Evolutionary conservation across 306 rosid genomes (phyloP).

Genomic region (Castanopsis chinensis): DNA sequence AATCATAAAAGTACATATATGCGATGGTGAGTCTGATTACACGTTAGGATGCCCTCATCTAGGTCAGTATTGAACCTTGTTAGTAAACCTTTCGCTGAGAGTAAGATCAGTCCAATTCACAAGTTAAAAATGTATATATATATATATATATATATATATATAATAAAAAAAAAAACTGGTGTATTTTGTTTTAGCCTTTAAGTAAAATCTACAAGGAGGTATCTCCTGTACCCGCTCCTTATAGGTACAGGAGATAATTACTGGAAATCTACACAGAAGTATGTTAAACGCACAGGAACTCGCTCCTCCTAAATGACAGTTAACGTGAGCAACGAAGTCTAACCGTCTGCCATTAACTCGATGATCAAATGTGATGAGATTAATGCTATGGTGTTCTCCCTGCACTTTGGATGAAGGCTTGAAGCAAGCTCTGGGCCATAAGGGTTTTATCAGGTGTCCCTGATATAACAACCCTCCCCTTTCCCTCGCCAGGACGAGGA

Average conservation of each 20-base stretch:
- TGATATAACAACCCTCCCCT: constrained; percentile 61
- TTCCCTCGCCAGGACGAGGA: constrained; percentile 45
- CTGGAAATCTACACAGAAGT: background rate
- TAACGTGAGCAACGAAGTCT: background rate
- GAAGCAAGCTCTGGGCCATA: constrained; percentile 69
- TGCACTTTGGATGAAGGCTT: constrained; percentile 55
- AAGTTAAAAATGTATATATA: too few species aligned
- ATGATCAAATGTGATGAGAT: background rate
- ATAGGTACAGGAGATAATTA: too few species aligned
- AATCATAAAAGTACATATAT: too few species aligned
- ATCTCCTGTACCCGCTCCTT: background rate
- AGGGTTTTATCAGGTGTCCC: constrained; percentile 69
- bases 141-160: too few species aligned
- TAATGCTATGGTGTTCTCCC: constrained; percentile 7
- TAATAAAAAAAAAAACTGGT: too few species aligned
- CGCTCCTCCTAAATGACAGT: background rate
- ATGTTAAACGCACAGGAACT: background rate
- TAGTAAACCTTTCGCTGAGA: too few species aligned
- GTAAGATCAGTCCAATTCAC: too few species aligned
- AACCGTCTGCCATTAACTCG: background rate
- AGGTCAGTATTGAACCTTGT: too few species aligned
- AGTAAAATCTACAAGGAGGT: background rate
- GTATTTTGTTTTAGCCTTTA: too few species aligned
- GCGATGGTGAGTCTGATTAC: too few species aligned
- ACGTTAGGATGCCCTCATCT: too few species aligned